Evolutionary conservation across 169 alveolate species (phyloP), one percentile per base, ranked within the genome.

Genomic region (Haemoproteus tartakovskyi): DNA sequence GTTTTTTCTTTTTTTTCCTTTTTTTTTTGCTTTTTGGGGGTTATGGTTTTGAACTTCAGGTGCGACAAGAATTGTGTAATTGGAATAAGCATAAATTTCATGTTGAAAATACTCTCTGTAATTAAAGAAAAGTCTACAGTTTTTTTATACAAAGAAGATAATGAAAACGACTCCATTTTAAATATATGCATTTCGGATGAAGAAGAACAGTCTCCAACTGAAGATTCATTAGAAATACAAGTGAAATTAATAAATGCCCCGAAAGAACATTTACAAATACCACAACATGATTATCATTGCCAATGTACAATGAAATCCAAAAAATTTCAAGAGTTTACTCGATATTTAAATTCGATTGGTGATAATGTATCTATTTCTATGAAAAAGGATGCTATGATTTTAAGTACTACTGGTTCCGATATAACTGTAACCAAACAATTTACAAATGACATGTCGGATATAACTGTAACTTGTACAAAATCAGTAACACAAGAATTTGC

Each of bases 401-500:
- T 90, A 43, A 90, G 89, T 12, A 91, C 92, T 3, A 93, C 90
- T 45, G 95, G 95, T 2, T 91, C 90, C 36, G 95, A 90, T 29
- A 89, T 90, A 36, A 89, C 79, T 78, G 92, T 89, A 22, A 85
- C 90, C 45, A 85, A 88, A 56, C 80, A 87, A 30, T 90, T 90
- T 85, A 88, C 87, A 52, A 87, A 84, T 79, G 95, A 87, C 52
- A 87, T 88, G 50, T 84, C 93, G 0, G 95, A 90, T 29, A 57
- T 74, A 57, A 50, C 88, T 12, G 87, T 90, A 2, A 79, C 87
- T 33, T 87, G 92, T 36, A 48, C 88, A 2, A 92, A 90, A 50
- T 85, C 90, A n/a, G 67, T 90, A 5, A 88, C 95, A 12, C 95
- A 90, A 70, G 89, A 85, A 56, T 90, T 88, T 60, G 95, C 95